A percentile compares a stretch with the other conserved stretches of the same genome.
Evolutionary conservation across 768 basidiomycete genomes (phyloP).

Genomic region (Tricholoma furcatifolium): DNA sequence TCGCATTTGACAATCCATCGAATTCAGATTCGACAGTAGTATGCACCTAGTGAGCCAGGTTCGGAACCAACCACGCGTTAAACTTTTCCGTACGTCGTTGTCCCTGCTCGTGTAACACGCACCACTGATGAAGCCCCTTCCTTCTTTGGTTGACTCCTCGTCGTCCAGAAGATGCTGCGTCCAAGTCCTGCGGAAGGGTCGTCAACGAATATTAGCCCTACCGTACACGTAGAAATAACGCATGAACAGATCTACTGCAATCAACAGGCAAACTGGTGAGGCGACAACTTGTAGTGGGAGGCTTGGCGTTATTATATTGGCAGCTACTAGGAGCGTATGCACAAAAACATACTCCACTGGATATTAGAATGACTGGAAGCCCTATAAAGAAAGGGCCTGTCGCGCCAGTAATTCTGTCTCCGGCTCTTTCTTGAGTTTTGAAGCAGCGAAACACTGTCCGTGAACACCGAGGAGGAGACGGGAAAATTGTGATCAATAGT

Average conservation of each 20-base stretch:
- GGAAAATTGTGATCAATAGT: neutral
- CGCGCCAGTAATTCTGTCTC: slow-evolving; percentile 81
- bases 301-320: slow-evolving; percentile 69
- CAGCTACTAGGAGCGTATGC: slow-evolving; percentile 61
- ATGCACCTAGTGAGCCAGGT: slow-evolving; percentile 39
- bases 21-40: slow-evolving; percentile 92
- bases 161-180: slow-evolving; percentile 58
- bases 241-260: slow-evolving; percentile 69
- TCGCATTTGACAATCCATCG: slow-evolving; percentile 87
- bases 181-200: slow-evolving; percentile 46
- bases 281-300: slow-evolving; percentile 59
- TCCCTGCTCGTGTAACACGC: slow-evolving; percentile 51
- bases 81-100: slow-evolving; percentile 63
- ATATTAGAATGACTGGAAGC: slow-evolving; percentile 74
- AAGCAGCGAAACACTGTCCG: slow-evolving; percentile 51
- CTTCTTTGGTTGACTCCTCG: slow-evolving; percentile 25
- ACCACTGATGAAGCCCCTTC: slow-evolving; percentile 33
- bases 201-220: slow-evolving; percentile 77
- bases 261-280: slow-evolving; percentile 66
- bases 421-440: slow-evolving; percentile 65
- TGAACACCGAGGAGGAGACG: slow-evolving; percentile 27
- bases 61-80: neutral
- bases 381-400: slow-evolving; percentile 90
- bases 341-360: slow-evolving; percentile 82
- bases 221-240: slow-evolving; percentile 89